A percentile compares a stretch with the other conserved stretches of the same genome.
These are phyloP conservation scores for Digitaria exilis DNA, from an alignment of 202 grass and related monocot genomes.

Conservation along the genomic window DNA sequence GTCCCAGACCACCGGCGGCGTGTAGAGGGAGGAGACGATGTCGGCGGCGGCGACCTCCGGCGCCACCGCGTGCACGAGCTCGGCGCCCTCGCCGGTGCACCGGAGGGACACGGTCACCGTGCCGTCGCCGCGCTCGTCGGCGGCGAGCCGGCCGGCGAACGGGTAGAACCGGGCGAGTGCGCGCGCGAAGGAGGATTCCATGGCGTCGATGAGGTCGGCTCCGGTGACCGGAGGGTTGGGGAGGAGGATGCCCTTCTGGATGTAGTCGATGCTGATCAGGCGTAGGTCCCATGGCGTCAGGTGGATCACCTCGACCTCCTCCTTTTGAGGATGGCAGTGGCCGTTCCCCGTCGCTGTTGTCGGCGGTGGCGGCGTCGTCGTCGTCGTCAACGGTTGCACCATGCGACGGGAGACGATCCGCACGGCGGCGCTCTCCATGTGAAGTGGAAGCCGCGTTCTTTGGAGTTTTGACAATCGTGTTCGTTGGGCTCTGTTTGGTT, in stretches of 20 bases:
- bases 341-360: neutral
- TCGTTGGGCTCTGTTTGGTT: too few species aligned
- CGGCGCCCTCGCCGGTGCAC: slow-evolving; percentile 23
- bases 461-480: too few species aligned
- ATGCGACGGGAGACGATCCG: neutral
- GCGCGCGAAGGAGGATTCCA: slow-evolving; percentile 30
- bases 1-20: neutral
- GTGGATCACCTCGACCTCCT: slow-evolving; percentile 20
- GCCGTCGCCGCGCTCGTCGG: neutral
- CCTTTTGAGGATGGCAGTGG: neutral
- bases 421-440: too few species aligned
- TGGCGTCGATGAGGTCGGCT: neutral
- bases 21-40: slow-evolving; percentile 1
- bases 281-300: slow-evolving; percentile 41
- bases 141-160: slow-evolving; percentile 38
- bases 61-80: slow-evolving; percentile 44
- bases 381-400: neutral
- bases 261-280: slow-evolving; percentile 37
- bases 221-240: neutral
- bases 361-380: neutral
- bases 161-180: slow-evolving; percentile 36
- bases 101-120: slow-evolving; percentile 24
- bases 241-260: slow-evolving; percentile 53
- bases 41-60: neutral
- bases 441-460: too few species aligned